Base-by-base conservation (phyloP, 768 basidiomycete genomes). In the Lyophyllum decastes region DNA sequence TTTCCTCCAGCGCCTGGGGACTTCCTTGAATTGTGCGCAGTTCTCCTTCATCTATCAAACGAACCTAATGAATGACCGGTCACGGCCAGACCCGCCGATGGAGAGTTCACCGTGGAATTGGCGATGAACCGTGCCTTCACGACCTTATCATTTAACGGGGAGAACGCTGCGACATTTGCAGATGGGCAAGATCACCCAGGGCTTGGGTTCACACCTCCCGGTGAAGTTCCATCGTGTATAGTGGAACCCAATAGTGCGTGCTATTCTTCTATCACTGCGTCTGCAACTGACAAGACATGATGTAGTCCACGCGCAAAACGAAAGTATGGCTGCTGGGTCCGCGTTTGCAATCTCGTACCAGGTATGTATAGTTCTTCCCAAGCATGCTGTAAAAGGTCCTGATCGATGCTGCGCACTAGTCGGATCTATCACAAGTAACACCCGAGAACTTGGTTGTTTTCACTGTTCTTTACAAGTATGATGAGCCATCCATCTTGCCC, bases 341-440 rank as follows among this genome's bases (percentile, higher is more conserved):
- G 82, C 78, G 2, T 82, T 84, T 56, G 82, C 82, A 19, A 84
- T 84, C 49, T 76, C 82, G 14, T 84, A 84, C 59, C 65, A 74
- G 38, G 81, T 81, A 52, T 38, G 30, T n/a, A 30, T 22, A 65
- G 49, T 21, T 22, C 5, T 27, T 55, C 17, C 9, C 44, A 19
- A n/a, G 8, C 1, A 10, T 16, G 2, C 11, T 3, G 33, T 43
- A 30, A 49, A 58, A 47, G 8, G 49, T n/a, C 17, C 19, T 51
- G 34, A 49, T 19, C 30, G 5, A 30, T 30, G 33, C 14, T 41
- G 6, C 44, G n/a, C 26, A 30, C 26, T 45, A 82, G 80, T 81
- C 81, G 4, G 76, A 82, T 50, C 70, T 84, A 54, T 70, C 62
- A 8, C 40, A 76, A 52, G 81, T 83, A 2, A 82, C 75, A 1